A percentile compares a stretch with the other conserved stretches of the same genome.
phyloP scores from a whole-genome alignment of 306 rosid genomes.

The Malus orientalis region DNA sequence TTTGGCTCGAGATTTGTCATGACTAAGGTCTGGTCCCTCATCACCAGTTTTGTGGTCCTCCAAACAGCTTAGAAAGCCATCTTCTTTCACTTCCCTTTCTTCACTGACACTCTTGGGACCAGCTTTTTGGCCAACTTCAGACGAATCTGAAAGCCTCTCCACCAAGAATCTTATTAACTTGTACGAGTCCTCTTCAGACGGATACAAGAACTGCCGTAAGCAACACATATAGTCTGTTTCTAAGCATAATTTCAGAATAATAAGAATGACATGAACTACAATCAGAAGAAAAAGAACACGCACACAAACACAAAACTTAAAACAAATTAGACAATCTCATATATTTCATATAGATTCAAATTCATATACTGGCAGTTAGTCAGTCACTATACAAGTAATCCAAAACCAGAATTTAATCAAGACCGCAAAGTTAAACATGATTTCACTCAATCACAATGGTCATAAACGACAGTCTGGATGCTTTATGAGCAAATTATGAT shows the following conservation, averaged over 20 bases:
- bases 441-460: not conserved
- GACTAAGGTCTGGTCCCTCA: slow-evolving; percentile 16
- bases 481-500: not conserved
- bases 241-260: slow-evolving; percentile 35
- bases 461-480: not conserved
- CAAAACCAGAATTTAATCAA: not conserved
- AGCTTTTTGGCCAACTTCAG: slow-evolving; percentile 25
- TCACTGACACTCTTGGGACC: slow-evolving; percentile 2
- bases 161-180: slow-evolving; percentile 46
- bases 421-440: not conserved
- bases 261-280: slow-evolving; percentile 18
- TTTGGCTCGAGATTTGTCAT: slow-evolving; percentile 16
- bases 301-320: not conserved
- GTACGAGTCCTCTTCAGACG: slow-evolving; percentile 53
- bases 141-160: slow-evolving; percentile 48
- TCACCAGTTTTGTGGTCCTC: slow-evolving; percentile 12
- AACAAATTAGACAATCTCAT: not conserved
- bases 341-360: not conserved
- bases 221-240: slow-evolving; percentile 44
- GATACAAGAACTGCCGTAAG: slow-evolving; percentile 66
- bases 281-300: slow-evolving; percentile 9
- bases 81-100: slow-evolving; percentile 14
- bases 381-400: not conserved
- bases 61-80: slow-evolving; percentile 14
- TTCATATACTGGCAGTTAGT: not conserved